Conservation (phyloP, 2,329 filamentous ascomycete genomes). For the Lojkania enalia region DNA sequence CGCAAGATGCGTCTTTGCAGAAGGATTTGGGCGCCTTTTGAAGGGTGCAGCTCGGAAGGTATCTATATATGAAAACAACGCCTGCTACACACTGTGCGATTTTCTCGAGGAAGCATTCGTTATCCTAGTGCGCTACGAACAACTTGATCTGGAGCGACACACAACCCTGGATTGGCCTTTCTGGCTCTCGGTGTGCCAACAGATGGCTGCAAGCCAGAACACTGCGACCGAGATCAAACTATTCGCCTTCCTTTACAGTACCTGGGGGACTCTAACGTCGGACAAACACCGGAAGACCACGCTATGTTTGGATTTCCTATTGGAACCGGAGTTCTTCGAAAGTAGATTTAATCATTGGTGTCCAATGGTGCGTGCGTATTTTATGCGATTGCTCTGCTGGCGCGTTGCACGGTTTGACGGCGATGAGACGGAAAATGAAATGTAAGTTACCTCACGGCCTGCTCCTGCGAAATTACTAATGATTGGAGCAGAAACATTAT, state of each 20-base stretch:
- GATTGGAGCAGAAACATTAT: slow-evolving; percentile 64
- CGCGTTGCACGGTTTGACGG: slow-evolving; percentile 78
- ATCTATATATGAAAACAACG: slow-evolving; percentile 78
- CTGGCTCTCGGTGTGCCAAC: slow-evolving; percentile 79
- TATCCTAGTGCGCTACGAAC: slow-evolving; percentile 66
- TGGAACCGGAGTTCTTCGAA: slow-evolving; percentile 75
- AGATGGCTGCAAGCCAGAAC: slow-evolving; percentile 81
- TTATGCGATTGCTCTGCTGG: slow-evolving; percentile 89
- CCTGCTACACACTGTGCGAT: slow-evolving; percentile 89
- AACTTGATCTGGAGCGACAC: slow-evolving; percentile 45
- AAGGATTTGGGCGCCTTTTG: slow-evolving; percentile 72
- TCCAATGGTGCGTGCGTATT: slow-evolving; percentile 92
- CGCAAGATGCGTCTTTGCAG: slow-evolving; percentile 72
- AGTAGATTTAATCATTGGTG: slow-evolving; percentile 92
- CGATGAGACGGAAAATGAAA: slow-evolving; percentile 64
- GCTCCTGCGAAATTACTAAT: no score
- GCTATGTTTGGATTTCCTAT: slow-evolving; percentile 74
- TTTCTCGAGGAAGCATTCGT: slow-evolving; percentile 81
- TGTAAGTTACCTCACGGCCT: slow-evolving; percentile 56
- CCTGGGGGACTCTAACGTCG: slow-evolving; percentile 73
- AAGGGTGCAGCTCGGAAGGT: slow-evolving; percentile 75
- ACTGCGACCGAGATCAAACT: slow-evolving; percentile 87
- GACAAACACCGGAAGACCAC: slow-evolving; percentile 68
- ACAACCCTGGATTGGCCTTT: slow-evolving; percentile 75
- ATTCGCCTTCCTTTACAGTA: slow-evolving; percentile 76